Evolutionary conservation across 2,329 filamentous ascomycete genomes (phyloP).

Genomic region (Neofusicoccum sp.): DNA sequence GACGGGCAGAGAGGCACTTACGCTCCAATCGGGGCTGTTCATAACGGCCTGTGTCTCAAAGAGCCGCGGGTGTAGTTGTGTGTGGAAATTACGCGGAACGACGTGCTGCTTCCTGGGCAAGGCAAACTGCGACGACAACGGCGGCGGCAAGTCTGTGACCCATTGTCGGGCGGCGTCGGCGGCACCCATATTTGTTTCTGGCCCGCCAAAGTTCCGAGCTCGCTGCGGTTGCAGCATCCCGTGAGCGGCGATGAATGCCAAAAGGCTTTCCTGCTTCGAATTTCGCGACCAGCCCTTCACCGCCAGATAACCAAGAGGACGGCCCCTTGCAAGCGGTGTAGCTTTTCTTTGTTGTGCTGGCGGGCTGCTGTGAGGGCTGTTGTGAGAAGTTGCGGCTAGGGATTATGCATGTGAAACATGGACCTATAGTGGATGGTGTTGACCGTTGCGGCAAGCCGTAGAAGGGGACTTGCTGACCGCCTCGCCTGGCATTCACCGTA

Average conservation of each 20-base stretch:
- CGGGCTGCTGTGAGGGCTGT: neutral
- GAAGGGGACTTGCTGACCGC: slow-evolving; percentile 16
- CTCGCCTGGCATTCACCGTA: neutral
- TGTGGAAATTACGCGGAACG: neutral
- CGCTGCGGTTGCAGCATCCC: slow-evolving; percentile 3
- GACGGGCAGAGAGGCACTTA: neutral
- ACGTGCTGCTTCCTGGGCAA: neutral
- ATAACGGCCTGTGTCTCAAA: slow-evolving; percentile 12
- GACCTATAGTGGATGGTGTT: slow-evolving; percentile 15
- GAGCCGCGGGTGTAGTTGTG: neutral
- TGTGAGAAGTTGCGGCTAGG: slow-evolving; percentile 10
- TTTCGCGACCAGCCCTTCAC: neutral
- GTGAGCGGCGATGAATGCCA: neutral
- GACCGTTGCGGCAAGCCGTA: neutral
- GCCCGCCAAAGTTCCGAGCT: neutral
- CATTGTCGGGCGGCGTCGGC: neutral
- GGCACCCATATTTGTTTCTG: neutral
- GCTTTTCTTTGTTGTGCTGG: slow-evolving; percentile 12
- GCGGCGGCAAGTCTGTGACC: neutral
- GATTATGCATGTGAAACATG: slow-evolving; percentile 15
- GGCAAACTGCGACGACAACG: neutral
- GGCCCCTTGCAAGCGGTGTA: slow-evolving; percentile 1
- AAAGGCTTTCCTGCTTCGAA: neutral
- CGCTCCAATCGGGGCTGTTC: slow-evolving; percentile 9
- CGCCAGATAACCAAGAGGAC: neutral